Evolutionary conservation across 257 asterid species (phyloP), one percentile per base, ranked within the genome.

Genomic region (Fraxinus cuspidata): DNA sequence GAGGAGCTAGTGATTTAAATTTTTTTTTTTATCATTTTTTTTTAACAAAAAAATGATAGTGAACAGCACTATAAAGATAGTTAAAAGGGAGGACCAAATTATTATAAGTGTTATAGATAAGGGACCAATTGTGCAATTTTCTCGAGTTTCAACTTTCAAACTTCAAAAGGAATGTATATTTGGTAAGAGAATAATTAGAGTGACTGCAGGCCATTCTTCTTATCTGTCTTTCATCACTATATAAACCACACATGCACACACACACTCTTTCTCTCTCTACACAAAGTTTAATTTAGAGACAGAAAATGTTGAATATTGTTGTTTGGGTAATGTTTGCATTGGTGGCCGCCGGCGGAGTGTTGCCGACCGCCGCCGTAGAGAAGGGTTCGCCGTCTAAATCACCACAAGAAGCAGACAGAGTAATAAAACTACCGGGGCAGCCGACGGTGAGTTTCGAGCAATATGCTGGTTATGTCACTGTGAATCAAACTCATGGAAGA

Each of bases 391-490:
- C 4, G 9, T 19, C 11, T 7, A 53, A n/a, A 53, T n/a, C 25
- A 53, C 6, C n/a, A 53, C 93, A 87, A 34, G 85, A 79, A 74
- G 93, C 92, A 4, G 96, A 90, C 81, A 82, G 83, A 28, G 93
- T 92, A 72, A 68, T 60, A 73, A 71, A 37, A 27, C 86, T 90
- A 58, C 97, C 96, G 2, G 96, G 97, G 28, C 96, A 92, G 70
- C 97, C 97, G 28, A 64, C 56, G 72, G 93, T 90, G 74, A 64
- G 85, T 27, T 92, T 92, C 86, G 78, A 72, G 73, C 97, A 92
- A 44, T 92, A 92, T 25, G 91, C 96, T 0, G 96, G 97, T 0
- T 92, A 92, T 76, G 88, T 92, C 1, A 92, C 88, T 0, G 96
- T 90, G 0, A 90, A 89, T 40, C 77, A 89, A 77, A 88, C 80